Evolutionary conservation across 2,329 filamentous ascomycete species (phyloP).

Genomic region (Venturia carpophila): DNA sequence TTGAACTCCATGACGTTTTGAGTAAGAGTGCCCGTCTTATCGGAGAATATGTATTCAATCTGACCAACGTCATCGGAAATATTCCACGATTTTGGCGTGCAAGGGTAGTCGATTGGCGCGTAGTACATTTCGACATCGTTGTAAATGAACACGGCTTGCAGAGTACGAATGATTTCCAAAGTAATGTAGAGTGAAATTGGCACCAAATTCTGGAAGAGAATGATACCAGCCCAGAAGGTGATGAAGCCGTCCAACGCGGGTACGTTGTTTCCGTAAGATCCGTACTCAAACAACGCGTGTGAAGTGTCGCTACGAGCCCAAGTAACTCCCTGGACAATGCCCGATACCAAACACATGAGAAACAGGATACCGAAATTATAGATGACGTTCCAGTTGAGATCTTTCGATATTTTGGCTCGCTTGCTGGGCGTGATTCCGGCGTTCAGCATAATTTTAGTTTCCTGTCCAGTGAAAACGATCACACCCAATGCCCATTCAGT

Average conservation of each 20-base stretch:
- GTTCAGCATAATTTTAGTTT: constrained; percentile 99
- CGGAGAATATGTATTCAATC: constrained; percentile 98
- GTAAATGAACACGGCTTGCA: constrained; percentile 96
- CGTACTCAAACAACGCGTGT: constrained; percentile 74
- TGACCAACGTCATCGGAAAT: constrained; percentile 97
- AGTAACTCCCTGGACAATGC: constrained; percentile 72
- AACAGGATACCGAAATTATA: constrained; percentile 92
- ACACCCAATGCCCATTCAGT: constrained; percentile 94
- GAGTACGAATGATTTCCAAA: constrained; percentile 85
- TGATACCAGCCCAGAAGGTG: constrained; percentile 91
- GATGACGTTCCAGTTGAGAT: constrained; percentile 94
- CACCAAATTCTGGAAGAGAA: constrained; percentile 96
- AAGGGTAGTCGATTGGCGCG: constrained; percentile 85
- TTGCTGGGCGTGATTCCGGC: constrained; percentile 92
- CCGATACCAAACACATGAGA: constrained; percentile 79
- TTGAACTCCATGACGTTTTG: constrained; percentile 99
- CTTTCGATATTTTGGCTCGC: constrained; percentile 79
- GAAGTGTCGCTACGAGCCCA: constrained; percentile 73
- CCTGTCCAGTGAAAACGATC: constrained; percentile 87
- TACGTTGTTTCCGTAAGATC: constrained; percentile 63
- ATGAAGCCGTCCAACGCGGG: constrained; percentile 81
- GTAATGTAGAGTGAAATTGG: constrained; percentile 98
- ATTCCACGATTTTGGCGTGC: constrained; percentile 97
- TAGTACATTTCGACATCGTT: constrained; percentile 97
- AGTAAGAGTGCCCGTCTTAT: constrained; percentile 84